Base-by-base conservation (phyloP, 192 early-diverging fungal genomes). In the Rhizophagus sp. region DNA sequence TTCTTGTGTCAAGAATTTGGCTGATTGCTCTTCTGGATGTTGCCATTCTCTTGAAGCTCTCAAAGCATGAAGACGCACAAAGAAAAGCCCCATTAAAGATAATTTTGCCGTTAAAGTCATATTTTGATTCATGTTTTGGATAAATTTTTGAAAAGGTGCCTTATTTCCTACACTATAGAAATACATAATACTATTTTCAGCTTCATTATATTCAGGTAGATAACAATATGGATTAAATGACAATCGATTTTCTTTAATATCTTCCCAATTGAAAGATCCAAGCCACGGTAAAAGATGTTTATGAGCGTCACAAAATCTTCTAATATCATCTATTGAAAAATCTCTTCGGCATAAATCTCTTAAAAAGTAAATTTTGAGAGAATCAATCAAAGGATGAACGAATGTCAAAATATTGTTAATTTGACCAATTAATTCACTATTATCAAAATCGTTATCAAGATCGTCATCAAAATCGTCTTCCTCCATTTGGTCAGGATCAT, bases 181-280 rank as follows among this genome's bases (percentile, higher is more conserved):
- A 39, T 0, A 0, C 22, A n/a, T 8, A 49, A 57, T 71, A 10
- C 44, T 57, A 19, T 17, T 68, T 33, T 81, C 75, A 19, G 15
- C 75, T 30, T 76, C 62, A 15, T n/a, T 15, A 67, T 76, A 81
- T 13, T 34, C 30, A 2, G 22, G 24, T 8, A 69, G 10, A 33
- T 17, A n/a, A 22, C 41, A 70, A 47, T 76, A 81, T 36, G 80
- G 74, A 81, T 81, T 81, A 47, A 81, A 52, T 4, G 75, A 75
- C 24, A 81, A 7, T 19, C 75, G 24, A 36, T 27, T 67, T 33
- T 41, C 17, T n/a, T 47, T 30, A 15, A 19, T 39, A 27, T 70
- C 62, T 15, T 50, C 73, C 80, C 75, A 81, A 2, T 22, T 19
- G n/a, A 81, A 69, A 69, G n/a, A 22, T 41, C 4, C 19, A 25